Evolutionary conservation across 306 rosid genomes (phyloP).

Genomic region (Trichosanthes truncata): DNA sequence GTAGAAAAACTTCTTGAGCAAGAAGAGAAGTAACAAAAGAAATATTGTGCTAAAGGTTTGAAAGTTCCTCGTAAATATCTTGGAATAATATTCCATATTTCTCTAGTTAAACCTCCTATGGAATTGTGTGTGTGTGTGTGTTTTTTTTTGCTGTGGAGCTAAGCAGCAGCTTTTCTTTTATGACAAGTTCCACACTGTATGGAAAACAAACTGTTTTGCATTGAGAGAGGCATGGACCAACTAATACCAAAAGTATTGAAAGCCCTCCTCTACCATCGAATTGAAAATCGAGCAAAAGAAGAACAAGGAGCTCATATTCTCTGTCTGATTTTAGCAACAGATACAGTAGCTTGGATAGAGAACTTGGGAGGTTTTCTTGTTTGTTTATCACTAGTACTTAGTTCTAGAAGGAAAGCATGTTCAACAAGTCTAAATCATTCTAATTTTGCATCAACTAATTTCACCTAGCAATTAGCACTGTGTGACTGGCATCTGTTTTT

Average conservation of each 20-base stretch:
- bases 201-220: neutral
- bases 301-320: neutral
- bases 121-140: no score
- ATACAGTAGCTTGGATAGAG: neutral
- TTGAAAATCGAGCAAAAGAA: neutral
- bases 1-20: neutral
- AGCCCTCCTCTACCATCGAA: neutral
- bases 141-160: no score
- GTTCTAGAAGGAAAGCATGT: neutral
- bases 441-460: neutral
- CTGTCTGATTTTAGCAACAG: neutral
- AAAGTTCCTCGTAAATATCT: neutral
- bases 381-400: neutral
- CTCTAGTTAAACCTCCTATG: neutral
- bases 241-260: neutral
- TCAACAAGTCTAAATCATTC: neutral
- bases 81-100: neutral
- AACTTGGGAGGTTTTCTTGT: neutral
- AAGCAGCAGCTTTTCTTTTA: neutral
- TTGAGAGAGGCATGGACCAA: neutral
- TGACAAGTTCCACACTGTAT: neutral
- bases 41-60: neutral
- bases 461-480: neutral
- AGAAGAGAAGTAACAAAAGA: neutral
- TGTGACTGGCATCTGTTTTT: neutral